Conservation (phyloP, 1,139 yeast genomes). For the Magnusiomyces sp. region DNA sequence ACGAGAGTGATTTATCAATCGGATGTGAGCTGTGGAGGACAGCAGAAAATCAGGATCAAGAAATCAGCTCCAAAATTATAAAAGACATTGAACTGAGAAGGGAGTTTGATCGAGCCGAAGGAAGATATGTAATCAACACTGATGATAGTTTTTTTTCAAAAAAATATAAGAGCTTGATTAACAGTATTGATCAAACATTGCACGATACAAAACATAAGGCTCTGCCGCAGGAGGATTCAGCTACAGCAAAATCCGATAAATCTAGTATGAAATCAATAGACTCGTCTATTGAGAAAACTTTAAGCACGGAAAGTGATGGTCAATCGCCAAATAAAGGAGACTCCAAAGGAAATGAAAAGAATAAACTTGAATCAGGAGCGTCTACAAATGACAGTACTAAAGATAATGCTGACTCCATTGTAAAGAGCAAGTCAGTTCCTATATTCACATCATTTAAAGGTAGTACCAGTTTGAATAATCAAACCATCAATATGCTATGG, state of each 20-base stretch:
- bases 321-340: no score
- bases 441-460: constrained; percentile 40
- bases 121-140: background rate
- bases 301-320: no score
- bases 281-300: no score
- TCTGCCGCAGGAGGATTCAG: background rate
- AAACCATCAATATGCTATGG: constrained; percentile 63
- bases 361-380: no score
- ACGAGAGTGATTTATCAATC: constrained; percentile 74
- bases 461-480: constrained; percentile 61
- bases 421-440: no score
- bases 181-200: constrained; percentile 11
- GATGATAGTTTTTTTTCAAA: constrained; percentile 4
- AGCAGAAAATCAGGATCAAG: constrained; percentile 22
- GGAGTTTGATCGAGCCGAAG: no score
- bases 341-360: no score
- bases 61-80: constrained; percentile 29
- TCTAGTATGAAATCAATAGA: no score
- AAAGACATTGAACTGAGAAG: no score
- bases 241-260: no score
- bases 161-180: constrained; percentile 1
- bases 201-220: constrained; percentile 5
- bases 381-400: no score
- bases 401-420: no score
- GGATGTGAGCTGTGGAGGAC: constrained; percentile 76